phyloP scores from a whole-genome alignment of 257 asterid genomes.

The Solanum virginianum region DNA sequence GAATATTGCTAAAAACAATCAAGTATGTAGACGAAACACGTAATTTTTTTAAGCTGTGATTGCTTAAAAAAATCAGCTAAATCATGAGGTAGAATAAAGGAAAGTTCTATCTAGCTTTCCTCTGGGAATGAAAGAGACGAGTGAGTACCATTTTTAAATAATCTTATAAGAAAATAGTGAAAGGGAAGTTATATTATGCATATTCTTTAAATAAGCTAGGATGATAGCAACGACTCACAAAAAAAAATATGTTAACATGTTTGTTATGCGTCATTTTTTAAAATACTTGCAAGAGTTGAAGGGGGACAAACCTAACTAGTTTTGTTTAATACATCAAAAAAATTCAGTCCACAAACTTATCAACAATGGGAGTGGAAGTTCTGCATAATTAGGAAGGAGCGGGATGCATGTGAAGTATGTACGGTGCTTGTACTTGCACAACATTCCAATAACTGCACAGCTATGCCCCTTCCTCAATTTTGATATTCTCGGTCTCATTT shows the following conservation, averaged over 20 bases:
- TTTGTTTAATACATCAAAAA: background rate
- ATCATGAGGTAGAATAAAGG: no score
- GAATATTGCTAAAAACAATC: background rate
- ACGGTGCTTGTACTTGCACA: background rate
- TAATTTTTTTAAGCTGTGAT: no score
- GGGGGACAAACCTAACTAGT: background rate
- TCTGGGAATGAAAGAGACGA: no score
- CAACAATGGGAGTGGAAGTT: no score
- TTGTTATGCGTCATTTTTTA: background rate
- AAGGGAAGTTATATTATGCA: background rate
- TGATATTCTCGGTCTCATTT: no score
- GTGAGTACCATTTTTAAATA: no score
- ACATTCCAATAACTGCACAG: background rate
- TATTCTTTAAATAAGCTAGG: background rate
- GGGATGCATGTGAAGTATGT: background rate
- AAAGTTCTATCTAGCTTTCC: no score
- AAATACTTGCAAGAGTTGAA: background rate
- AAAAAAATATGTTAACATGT: background rate
- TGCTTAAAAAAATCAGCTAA: no score
- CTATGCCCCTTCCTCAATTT: background rate
- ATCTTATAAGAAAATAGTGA: no score
- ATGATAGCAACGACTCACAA: background rate
- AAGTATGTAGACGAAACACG: no score
- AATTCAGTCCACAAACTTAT: background rate
- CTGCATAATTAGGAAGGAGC: no score